These are phyloP conservation scores for Penicillium bovifimosum DNA, from an alignment of 495 filamentous ascomycete species.

Conservation along the genomic window DNA sequence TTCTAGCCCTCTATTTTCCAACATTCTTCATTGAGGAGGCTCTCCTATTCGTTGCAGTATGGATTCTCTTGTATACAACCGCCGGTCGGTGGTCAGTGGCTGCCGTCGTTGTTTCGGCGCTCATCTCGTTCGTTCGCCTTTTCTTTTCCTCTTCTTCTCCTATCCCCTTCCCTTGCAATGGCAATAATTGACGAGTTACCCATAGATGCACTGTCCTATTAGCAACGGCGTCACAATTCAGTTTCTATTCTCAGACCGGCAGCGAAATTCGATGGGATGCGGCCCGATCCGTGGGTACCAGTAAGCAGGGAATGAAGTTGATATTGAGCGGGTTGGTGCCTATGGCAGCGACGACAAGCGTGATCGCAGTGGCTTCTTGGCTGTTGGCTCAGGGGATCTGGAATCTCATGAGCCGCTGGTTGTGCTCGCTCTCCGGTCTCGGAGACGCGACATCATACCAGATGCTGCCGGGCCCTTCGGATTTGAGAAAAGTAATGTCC, in stretches of 20 bases:
- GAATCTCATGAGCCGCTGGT: conserved; percentile 12
- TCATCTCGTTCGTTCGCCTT: conserved; percentile 9
- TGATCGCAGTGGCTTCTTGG: conserved; percentile 7
- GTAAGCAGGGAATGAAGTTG: conserved; percentile 17
- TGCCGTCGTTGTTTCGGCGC: neutral
- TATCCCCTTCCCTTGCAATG: neutral
- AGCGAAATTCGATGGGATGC: conserved; percentile 23
- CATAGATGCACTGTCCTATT: conserved; percentile 8
- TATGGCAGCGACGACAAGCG: conserved; percentile 6
- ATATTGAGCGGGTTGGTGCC: conserved; percentile 19
- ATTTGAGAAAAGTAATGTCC: neutral
- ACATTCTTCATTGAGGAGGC: conserved; percentile 19
- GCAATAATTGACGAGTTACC: neutral
- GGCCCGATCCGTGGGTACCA: conserved; percentile 16
- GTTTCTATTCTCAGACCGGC: conserved; percentile 20
- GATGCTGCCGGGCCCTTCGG: neutral
- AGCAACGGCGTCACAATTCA: conserved; percentile 19
- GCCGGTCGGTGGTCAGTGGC: conserved; percentile 8
- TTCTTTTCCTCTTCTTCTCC: neutral
- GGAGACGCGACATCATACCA: neutral
- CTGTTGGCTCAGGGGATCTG: conserved; percentile 12
- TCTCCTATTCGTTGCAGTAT: conserved; percentile 11
- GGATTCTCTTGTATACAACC: conserved; percentile 11
- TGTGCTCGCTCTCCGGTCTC: conserved; percentile 4
- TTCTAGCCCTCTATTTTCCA: conserved; percentile 17